Conservation (phyloP, 495 filamentous ascomycete genomes). For the Aspergillus ellipticus region DNA sequence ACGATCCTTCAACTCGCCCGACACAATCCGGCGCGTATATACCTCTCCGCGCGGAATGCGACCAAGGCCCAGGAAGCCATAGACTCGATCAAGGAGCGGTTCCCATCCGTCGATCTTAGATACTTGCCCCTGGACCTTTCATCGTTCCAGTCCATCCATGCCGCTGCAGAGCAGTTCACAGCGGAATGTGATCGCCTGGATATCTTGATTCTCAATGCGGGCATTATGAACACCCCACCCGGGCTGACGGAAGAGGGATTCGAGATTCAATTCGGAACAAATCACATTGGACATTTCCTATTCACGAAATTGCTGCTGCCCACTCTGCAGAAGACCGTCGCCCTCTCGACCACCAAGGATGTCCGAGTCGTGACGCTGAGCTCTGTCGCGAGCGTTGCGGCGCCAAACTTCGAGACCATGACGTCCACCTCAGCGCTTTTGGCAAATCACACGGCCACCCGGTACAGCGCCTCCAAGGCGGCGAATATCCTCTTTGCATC, state of each 20-base stretch:
- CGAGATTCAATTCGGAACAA: slow-evolving; percentile 69
- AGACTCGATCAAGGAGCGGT: slow-evolving; percentile 39
- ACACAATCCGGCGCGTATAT: slow-evolving; percentile 59
- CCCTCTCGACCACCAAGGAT: slow-evolving; percentile 29
- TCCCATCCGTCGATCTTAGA: slow-evolving; percentile 45
- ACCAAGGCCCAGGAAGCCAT: slow-evolving; percentile 52
- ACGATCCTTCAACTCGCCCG: slow-evolving; percentile 58
- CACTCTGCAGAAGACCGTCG: slow-evolving; percentile 40
- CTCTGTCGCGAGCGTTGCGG: slow-evolving; percentile 43
- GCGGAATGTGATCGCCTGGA: slow-evolving; percentile 51
- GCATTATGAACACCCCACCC: slow-evolving; percentile 55
- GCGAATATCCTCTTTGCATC: slow-evolving; percentile 58
- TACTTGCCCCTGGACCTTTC: slow-evolving; percentile 50
- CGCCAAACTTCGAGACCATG: slow-evolving; percentile 48
- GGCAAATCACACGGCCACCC: slow-evolving; percentile 15
- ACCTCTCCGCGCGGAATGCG: slow-evolving; percentile 56
- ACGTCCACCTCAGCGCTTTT: slow-evolving; percentile 19
- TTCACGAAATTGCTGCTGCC: slow-evolving; percentile 61
- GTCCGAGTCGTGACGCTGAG: slow-evolving; percentile 21
- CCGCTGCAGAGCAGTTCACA: slow-evolving; percentile 45
- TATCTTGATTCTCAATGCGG: slow-evolving; percentile 66
- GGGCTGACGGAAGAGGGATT: slow-evolving; percentile 57
- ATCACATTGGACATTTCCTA: slow-evolving; percentile 66
- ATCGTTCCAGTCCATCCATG: slow-evolving; percentile 50
- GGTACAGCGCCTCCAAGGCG: slow-evolving; percentile 61